Percentiles rank a stretch among this genome's conserved stretches.
Conservation (phyloP, 495 filamentous ascomycete genomes). For the Poronia punctata region DNA sequence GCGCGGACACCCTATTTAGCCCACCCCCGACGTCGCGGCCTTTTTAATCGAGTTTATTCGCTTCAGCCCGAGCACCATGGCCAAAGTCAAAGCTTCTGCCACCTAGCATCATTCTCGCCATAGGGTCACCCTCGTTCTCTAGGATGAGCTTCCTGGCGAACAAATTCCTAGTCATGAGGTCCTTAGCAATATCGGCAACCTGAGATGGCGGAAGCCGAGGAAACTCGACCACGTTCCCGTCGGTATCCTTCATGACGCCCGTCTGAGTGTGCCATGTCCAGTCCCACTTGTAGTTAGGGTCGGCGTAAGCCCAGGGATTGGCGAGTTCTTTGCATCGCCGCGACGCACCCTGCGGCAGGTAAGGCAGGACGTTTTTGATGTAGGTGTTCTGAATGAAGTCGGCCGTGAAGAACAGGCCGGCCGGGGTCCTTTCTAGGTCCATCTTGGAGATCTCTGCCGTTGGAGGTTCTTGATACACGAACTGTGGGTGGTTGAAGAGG, state of each 20-base stretch:
- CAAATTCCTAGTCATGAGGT: slow-evolving; percentile 11
- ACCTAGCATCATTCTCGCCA: slow-evolving; percentile 13
- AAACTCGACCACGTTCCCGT: slow-evolving; percentile 35
- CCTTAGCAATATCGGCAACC: slow-evolving; percentile 7
- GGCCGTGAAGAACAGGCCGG: slow-evolving; percentile 15
- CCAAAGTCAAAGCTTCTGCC: slow-evolving; percentile 20
- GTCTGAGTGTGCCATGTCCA: slow-evolving; percentile 20
- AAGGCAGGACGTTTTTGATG: slow-evolving; percentile 20
- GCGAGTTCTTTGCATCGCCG: slow-evolving; percentile 23
- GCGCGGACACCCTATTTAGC: no score
- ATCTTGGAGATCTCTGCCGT: slow-evolving; percentile 16
- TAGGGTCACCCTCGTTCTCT: slow-evolving; percentile 17
- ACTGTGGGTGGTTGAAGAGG: slow-evolving; percentile 15
- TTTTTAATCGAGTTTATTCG: slow-evolving; percentile 6
- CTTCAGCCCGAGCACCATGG: slow-evolving; percentile 8
- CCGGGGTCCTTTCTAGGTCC: slow-evolving; percentile 14
- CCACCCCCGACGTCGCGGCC: background rate
- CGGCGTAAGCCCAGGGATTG: slow-evolving; percentile 23
- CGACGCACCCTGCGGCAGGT: slow-evolving; percentile 19
- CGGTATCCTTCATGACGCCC: slow-evolving; percentile 32
- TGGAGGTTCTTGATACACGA: slow-evolving; percentile 17
- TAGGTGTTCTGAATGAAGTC: slow-evolving; percentile 24
- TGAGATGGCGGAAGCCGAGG: slow-evolving; percentile 7
- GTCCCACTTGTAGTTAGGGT: slow-evolving; percentile 17
- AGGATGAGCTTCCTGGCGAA: slow-evolving; percentile 17